phyloP scores from a whole-genome alignment of 768 basidiomycete genomes.

The Leucogyrophana mollusca region DNA sequence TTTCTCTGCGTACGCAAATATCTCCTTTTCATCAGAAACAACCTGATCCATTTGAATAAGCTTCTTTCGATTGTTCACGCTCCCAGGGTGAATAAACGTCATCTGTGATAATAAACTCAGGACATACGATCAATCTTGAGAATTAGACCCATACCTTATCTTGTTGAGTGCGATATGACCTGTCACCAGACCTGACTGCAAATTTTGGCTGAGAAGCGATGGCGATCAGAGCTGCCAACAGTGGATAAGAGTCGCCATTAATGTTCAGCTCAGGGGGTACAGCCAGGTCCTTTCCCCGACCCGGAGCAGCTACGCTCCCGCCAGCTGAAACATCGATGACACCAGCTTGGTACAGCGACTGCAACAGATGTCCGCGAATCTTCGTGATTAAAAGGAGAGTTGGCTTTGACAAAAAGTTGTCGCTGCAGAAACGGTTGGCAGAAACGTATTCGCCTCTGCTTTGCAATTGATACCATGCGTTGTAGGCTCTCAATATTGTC shows the following conservation, averaged over 20 bases:
- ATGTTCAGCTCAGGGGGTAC: constrained; percentile 69
- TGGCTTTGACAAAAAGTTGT: constrained; percentile 90
- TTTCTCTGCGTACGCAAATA: constrained; percentile 85
- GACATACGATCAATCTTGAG: not conserved
- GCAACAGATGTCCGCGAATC: constrained; percentile 75
- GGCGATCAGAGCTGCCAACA: constrained; percentile 81
- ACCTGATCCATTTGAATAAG: constrained; percentile 18
- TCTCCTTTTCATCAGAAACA: constrained; percentile 56
- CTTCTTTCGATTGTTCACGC: constrained; percentile 77
- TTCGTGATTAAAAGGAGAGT: constrained; percentile 79
- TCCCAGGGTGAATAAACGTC: constrained; percentile 80
- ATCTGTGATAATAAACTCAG: constrained; percentile 38
- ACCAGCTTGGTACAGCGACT: constrained; percentile 75
- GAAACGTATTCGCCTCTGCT: constrained; percentile 57
- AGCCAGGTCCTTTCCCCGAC: constrained; percentile 31
- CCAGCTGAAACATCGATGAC: constrained; percentile 82
- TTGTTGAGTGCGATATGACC: constrained; percentile 66
- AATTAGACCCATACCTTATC: constrained; percentile 65
- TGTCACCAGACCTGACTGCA: constrained; percentile 71
- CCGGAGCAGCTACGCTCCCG: constrained; percentile 36
- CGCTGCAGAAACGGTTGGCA: constrained; percentile 74
- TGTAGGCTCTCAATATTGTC: constrained; percentile 77
- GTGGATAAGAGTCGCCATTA: constrained; percentile 71
- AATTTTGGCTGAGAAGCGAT: constrained; percentile 90
- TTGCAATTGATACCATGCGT: constrained; percentile 77